Evolutionary conservation across 2,329 filamentous ascomycete species (phyloP), one percentile per base, ranked within the genome.

Genomic region (Aspergillus pseudoglaucus): DNA sequence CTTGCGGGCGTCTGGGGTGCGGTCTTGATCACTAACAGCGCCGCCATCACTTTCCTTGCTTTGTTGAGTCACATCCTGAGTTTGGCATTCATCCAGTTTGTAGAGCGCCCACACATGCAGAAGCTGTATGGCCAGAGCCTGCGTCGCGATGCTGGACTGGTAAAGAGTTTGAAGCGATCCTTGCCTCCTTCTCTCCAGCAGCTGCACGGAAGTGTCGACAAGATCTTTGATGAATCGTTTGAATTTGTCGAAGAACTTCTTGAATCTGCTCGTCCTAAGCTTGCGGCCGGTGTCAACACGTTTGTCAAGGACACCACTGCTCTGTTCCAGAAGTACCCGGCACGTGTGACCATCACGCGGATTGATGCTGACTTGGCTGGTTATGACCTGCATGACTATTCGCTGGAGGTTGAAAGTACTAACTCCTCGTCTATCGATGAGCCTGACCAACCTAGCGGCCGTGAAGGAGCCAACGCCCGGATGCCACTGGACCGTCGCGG

Each of bases 61-160:
- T 74, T 96, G 18, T 69, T 90, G 32, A 90, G 88, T 55, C 93
- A 98, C 63, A 80, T 91, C 27, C 75, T 96, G 44, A 93, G 87
- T 1, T 75, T 97, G 27, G 83, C 77, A 25, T 96, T 96, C 72
- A 88, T 98, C 47, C 88, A 95, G 50, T 87, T 91, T 56, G 87
- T 98, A 8, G 93, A 98, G 70, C 85, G 90, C 51, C 93, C 91
- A 12, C 93, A 98, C 67, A 97, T 98, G 90, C 88, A 95, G 67
- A 97, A 95, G 76, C 80, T 97, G 15, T 98, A 98, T 62, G 91
- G 93, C 38, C 79, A 84, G 58, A 85, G 83, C 58, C 75, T 98
- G 41, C 85, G 93, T 50, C 76, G 85, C 54, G 89, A 95, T 66
- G 93, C 93, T 9, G 93, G 93, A 44, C 77, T 98, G 35, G 91